Base-by-base conservation (phyloP, 768 basidiomycete species). In the Gymnopilus dilepis region DNA sequence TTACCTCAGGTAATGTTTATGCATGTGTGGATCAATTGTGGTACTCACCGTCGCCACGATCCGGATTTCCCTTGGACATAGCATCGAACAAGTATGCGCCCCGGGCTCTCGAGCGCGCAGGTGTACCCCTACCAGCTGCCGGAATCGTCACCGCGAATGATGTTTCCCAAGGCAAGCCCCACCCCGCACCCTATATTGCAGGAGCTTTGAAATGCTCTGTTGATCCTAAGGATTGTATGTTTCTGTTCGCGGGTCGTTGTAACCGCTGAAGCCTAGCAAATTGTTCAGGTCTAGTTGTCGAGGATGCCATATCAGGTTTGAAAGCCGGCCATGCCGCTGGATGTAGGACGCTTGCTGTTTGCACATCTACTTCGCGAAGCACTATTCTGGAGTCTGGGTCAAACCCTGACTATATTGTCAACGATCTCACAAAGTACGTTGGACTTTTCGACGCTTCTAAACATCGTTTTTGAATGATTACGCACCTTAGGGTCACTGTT, bases 261-360 rank as follows among this genome's bases (percentile, higher is more conserved):
- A 48, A 11, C 30, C n/a, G 19, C 19, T 43, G 11, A 45, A 7
- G 37, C 43, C 8, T 41, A 15, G 24, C 52, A 30, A 24, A 21
- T 8, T 51, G 15, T 19, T 22, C 65, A 93, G 91, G 91, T 68
- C 79, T 97, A 60, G 95, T 97, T 7, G 81, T 97, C 3, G 94
- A 96, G 68, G 95, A 97, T 69, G 94, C 95, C 1, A 90, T 94
- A 4, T 89, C 92, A 13, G 95, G 95, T 2, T 76, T 95, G 64
- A 79, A 78, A 61, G 82, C 91, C 15, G 94, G 94, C 21, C 84
- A 83, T 48, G 87, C 90, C 6, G 90, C 93, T 17, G 92, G 93
- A 11, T 82, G 90, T 51, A 80, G 74, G 48, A 91, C 90, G 0
- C 81, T 97, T 13, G 95, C 90, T 0, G 91, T 95, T 1, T 92